Percentiles rank a stretch among this genome's conserved stretches.
Evolutionary conservation across 2,329 filamentous ascomycete genomes (phyloP).

Genomic region (Fusarium odoratissimum): DNA sequence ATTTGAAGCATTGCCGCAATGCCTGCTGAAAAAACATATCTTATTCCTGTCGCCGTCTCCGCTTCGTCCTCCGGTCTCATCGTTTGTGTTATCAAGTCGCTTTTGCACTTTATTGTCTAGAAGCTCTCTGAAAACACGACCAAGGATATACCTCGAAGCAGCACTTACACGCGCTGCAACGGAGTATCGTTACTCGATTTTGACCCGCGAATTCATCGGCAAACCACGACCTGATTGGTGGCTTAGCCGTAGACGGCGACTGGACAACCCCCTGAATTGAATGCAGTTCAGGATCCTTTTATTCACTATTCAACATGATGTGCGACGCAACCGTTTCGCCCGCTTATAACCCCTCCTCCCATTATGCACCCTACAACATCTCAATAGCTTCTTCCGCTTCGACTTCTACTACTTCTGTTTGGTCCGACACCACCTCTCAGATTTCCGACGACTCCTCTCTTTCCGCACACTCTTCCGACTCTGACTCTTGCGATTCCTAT

Average conservation of each 20-base stretch:
- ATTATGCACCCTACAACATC: conserved; percentile 72
- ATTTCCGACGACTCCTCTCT: conserved; percentile 75
- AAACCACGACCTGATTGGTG: conserved; percentile 59
- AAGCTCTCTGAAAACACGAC: conserved; percentile 55
- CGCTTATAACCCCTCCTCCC: conserved; percentile 58
- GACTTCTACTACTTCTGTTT: conserved; percentile 80
- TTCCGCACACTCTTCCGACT: conserved; percentile 70
- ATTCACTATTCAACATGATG: conserved; percentile 66
- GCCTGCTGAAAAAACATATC: conserved; percentile 64
- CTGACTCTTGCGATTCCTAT: conserved; percentile 60
- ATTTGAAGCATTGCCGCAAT: conserved; percentile 60
- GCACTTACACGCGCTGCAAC: conserved; percentile 54
- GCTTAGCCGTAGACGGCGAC: conserved; percentile 66
- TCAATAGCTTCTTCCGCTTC: conserved; percentile 81
- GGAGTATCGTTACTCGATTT: conserved; percentile 53
- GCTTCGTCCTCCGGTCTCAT: conserved; percentile 70
- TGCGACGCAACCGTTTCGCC: conserved; percentile 64
- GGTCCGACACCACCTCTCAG: conserved; percentile 79
- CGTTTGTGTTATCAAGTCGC: conserved; percentile 63
- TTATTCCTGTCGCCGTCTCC: conserved; percentile 72
- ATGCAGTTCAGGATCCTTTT: conserved; percentile 45
- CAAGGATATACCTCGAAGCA: conserved; percentile 54
- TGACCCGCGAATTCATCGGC: conserved; percentile 51
- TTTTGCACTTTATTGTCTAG: conserved; percentile 57
- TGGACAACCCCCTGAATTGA: conserved; percentile 58